Evolutionary conservation across 495 filamentous ascomycete species (phyloP).

Genomic region (Penicillium canariense): DNA sequence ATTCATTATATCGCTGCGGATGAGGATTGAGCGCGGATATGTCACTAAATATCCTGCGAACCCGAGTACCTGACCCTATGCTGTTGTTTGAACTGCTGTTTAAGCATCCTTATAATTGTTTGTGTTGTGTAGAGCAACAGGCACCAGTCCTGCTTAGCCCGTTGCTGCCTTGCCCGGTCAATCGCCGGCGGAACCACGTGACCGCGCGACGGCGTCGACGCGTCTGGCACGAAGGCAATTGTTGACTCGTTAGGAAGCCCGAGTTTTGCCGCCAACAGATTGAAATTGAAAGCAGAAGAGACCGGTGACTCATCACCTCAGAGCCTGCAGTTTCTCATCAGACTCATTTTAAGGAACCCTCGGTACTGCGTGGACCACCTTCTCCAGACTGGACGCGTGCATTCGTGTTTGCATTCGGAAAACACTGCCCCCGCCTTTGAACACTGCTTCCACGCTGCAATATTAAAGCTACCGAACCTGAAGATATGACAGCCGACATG

Average conservation of each 20-base stretch:
- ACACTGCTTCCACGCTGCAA: not conserved
- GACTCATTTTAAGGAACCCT: not conserved
- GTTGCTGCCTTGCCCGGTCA: not conserved
- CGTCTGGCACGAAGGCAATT: slow-evolving; percentile 26
- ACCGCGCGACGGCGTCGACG: slow-evolving; percentile 42
- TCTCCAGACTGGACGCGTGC: slow-evolving; percentile 5
- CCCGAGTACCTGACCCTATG: too few species aligned
- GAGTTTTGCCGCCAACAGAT: slow-evolving; percentile 29
- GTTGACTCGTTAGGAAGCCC: slow-evolving; percentile 13
- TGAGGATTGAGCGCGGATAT: not conserved
- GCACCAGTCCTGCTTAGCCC: not conserved
- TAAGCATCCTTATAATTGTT: not conserved
- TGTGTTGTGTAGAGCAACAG: not conserved
- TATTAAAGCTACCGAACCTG: not conserved
- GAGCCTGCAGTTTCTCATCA: not conserved
- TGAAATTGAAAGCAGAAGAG: not conserved
- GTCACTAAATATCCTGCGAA: too few species aligned
- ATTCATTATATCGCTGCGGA: slow-evolving; percentile 17
- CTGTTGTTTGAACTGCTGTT: too few species aligned
- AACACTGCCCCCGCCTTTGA: not conserved
- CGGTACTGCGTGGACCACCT: not conserved
- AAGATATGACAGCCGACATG: slow-evolving; percentile 56
- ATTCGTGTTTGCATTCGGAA: slow-evolving; percentile 5
- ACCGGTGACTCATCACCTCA: slow-evolving; percentile 1
- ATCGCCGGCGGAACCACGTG: slow-evolving; percentile 31